Evolutionary conservation across 1,284 basidiomycete genomes (phyloP).

Genomic region (Puccinia coronata): DNA sequence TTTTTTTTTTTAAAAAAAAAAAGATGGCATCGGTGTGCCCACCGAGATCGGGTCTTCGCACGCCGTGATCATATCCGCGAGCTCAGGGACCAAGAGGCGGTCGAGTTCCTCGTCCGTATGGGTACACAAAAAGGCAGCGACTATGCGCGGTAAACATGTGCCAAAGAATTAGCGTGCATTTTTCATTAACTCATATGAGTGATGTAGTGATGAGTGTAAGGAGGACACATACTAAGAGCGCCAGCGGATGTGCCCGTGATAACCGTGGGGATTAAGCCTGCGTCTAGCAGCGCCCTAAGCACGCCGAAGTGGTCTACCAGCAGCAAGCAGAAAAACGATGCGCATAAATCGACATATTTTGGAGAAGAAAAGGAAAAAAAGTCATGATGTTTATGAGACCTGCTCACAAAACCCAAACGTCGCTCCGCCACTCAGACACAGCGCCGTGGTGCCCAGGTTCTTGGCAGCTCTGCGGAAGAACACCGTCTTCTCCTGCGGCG

Average conservation of each 20-base stretch:
- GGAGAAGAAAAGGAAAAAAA: slow-evolving; percentile 12
- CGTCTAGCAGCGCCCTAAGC: slow-evolving; percentile 85
- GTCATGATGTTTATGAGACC: slow-evolving; percentile 51
- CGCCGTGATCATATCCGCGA: slow-evolving; percentile 85
- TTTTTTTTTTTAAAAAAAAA: neutral
- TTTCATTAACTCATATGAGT: too few species aligned
- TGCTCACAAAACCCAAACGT: slow-evolving; percentile 77
- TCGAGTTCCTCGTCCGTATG: slow-evolving; percentile 85
- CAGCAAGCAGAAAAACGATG: slow-evolving; percentile 61
- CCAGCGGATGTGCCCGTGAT: slow-evolving; percentile 89
- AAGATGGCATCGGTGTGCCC: neutral
- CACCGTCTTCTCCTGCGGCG: slow-evolving; percentile 81
- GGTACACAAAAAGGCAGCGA: slow-evolving; percentile 72
- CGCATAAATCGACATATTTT: slow-evolving; percentile 45
- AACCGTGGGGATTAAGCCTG: slow-evolving; percentile 81
- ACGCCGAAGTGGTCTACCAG: slow-evolving; percentile 86
- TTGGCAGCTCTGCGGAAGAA: slow-evolving; percentile 87
- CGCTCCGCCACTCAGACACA: slow-evolving; percentile 91
- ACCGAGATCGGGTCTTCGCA: slow-evolving; percentile 71
- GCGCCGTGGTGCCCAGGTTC: slow-evolving; percentile 81
- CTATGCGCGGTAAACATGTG: slow-evolving; percentile 53
- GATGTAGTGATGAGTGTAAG: neutral
- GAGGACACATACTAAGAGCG: slow-evolving; percentile 67
- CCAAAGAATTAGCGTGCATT: too few species aligned
- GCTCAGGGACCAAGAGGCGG: slow-evolving; percentile 72